Base-by-base conservation (phyloP, 768 basidiomycete species). In the Rubroboletus pulcherrimus region DNA sequence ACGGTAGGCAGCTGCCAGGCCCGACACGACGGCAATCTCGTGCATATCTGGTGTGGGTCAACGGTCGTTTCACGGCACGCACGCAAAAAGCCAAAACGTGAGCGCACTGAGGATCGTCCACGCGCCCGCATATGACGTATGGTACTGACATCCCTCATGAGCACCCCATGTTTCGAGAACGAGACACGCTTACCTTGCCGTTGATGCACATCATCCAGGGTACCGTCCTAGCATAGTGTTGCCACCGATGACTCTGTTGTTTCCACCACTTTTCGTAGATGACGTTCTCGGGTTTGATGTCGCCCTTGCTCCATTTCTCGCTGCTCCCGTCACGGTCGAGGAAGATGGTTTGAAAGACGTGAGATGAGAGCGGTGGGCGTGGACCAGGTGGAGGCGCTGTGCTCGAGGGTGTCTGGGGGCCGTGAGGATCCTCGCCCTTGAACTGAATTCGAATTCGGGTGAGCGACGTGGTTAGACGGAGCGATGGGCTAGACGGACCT, bases 291-390 rank as follows among this genome's bases (percentile, higher is more conserved):
- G 11, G 44, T 30, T 47, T 33, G 30, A 47, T 47, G 19, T 53
- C 43, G 17, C 12, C 8, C 19, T 11, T 53, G 52, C 43, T 46
- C 35, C 43, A 39, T 30, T 45, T 17, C 11, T n/a, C n/a, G 4
- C 17, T 46, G 44, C n/a, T 46, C 11, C 44, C n/a, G 15, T 53
- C 52, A 21, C 37, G 44, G 17, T 47, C 44, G 11, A 53, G 52
- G 30, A 50, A 50, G 29, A 50, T 50, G 14, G 48, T 40, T 21
- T 45, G 48, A 6, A 54, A 54, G 34, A 47, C 40, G 9, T 53
- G 50, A 2, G 51, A 48, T 4, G 46, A 21, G 31, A 55, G 51
- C 11, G 17, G 51, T n/a, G 42, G 51, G 17, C 26, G 4, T 8
- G 19, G 9, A 31, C 31, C 8, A 19, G 17, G 53, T 24, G 45